Evolutionary conservation across 148 eudicot species (phyloP).

Genomic region (Cornus controversa): DNA sequence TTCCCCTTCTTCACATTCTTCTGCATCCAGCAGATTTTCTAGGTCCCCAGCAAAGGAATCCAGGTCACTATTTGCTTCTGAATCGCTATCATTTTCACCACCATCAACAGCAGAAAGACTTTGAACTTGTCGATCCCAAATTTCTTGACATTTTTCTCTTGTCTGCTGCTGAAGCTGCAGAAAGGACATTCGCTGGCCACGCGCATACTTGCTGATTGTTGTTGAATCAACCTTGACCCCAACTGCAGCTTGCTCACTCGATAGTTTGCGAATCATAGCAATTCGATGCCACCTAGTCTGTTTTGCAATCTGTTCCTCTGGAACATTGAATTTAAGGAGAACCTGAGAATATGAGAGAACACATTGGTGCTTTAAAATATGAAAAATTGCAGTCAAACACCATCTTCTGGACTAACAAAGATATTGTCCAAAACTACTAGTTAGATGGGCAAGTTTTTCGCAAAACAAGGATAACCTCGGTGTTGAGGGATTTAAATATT

Average conservation of each 20-base stretch:
- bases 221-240: constrained; percentile 88
- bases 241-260: constrained; percentile 94
- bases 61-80: constrained; percentile 90
- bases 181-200: constrained; percentile 99
- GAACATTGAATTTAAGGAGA: constrained; percentile 75
- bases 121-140: constrained; percentile 93
- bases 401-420: background rate
- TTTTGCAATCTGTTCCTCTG: constrained; percentile 81
- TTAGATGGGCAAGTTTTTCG: background rate
- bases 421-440: background rate
- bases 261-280: constrained; percentile 92
- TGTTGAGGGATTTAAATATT: too few relatives aligned
- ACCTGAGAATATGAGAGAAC: constrained; percentile 36
- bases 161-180: constrained; percentile 97
- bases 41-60: constrained; percentile 99
- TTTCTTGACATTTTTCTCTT: constrained; percentile 96
- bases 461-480: background rate
- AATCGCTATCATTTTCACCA: constrained; percentile 88
- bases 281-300: constrained; percentile 95
- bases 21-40: constrained; percentile 96
- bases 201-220: constrained; percentile 89
- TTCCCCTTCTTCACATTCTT: constrained; percentile 87
- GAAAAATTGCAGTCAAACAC: background rate
- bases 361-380: background rate
- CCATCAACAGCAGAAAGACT: constrained; percentile 79